Percentiles rank a stretch among this genome's conserved stretches.
These are phyloP conservation scores for Diphasiastrum complanatum DNA, from an alignment of 83 land plant genomes.

Conservation along the genomic window DNA sequence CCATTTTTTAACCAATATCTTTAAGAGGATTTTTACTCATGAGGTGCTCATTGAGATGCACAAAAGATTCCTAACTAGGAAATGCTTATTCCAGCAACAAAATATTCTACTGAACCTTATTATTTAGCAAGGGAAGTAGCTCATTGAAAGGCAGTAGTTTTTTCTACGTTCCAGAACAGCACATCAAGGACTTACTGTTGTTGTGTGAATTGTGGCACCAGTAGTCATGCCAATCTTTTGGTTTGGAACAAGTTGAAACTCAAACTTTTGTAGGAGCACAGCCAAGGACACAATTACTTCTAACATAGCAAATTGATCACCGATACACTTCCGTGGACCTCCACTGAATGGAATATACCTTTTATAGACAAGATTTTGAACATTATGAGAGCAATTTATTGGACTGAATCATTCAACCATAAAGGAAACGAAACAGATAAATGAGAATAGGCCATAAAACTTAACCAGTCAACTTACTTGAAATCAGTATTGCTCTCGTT, in stretches of 20 bases:
- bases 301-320: conserved; percentile 98
- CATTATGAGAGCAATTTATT: too few species aligned
- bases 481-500: conserved; percentile 92
- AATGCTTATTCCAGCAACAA: too few species aligned
- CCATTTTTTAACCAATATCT: too few species aligned
- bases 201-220: conserved; percentile 98
- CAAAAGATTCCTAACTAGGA: too few species aligned
- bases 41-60: too few species aligned
- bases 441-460: neutral
- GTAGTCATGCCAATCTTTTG: conserved; percentile 95
- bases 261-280: conserved; percentile 62
- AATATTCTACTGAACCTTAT: too few species aligned
- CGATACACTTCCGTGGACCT: conserved; percentile 97
- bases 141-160: too few species aligned
- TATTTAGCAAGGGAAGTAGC: too few species aligned
- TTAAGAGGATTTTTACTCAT: too few species aligned
- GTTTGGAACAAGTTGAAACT: conserved; percentile 71
- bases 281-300: conserved; percentile 84
- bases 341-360: conserved; percentile 99
- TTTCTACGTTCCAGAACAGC: too few species aligned
- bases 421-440: too few species aligned
- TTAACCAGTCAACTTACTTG: conserved; percentile 38
- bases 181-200: conserved; percentile 47
- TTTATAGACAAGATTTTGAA: neutral
- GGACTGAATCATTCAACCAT: too few species aligned